phyloP scores from a whole-genome alignment of 768 basidiomycete species.

The Tricholoma sp. region DNA sequence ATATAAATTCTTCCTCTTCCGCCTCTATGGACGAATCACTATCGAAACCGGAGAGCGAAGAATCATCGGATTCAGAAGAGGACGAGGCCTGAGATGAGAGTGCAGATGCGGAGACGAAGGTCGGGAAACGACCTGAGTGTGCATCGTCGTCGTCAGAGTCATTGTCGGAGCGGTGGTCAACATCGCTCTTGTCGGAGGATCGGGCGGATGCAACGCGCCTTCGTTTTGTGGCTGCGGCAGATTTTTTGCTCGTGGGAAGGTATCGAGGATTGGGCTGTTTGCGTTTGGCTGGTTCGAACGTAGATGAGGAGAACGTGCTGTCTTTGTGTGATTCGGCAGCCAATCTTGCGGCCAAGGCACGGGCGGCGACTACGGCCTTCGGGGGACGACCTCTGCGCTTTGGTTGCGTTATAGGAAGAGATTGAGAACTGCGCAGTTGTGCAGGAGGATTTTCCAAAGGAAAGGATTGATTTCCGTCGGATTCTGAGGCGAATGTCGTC shows the following conservation, averaged over 20 bases:
- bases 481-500: conserved; percentile 37
- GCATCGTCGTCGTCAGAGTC: conserved; percentile 27
- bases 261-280: conserved; percentile 13
- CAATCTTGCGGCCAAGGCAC: conserved; percentile 21
- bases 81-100: conserved; percentile 44
- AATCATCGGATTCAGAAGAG: conserved; percentile 39
- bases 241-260: conserved; percentile 21
- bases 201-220: conserved; percentile 25
- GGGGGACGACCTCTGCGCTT: conserved; percentile 57
- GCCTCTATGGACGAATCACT: conserved; percentile 54
- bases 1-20: conserved; percentile 59
- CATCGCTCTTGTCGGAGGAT: conserved; percentile 34
- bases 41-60: conserved; percentile 37
- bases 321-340: conserved; percentile 9
- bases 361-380: conserved; percentile 37
- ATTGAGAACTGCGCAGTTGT: conserved; percentile 13
- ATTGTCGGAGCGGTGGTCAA: conserved; percentile 25
- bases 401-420: conserved; percentile 18
- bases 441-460: conserved; percentile 4
- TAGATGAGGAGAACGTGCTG: conserved; percentile 14
- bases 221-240: conserved; percentile 25
- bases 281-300: conserved; percentile 4
- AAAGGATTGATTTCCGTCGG: conserved; percentile 26
- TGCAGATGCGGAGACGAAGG: conserved; percentile 63
- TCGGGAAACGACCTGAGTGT: conserved; percentile 47